These are phyloP conservation scores for Setomelanomma holmii DNA, from an alignment of 2,329 filamentous ascomycete genomes.

Conservation along the genomic window DNA sequence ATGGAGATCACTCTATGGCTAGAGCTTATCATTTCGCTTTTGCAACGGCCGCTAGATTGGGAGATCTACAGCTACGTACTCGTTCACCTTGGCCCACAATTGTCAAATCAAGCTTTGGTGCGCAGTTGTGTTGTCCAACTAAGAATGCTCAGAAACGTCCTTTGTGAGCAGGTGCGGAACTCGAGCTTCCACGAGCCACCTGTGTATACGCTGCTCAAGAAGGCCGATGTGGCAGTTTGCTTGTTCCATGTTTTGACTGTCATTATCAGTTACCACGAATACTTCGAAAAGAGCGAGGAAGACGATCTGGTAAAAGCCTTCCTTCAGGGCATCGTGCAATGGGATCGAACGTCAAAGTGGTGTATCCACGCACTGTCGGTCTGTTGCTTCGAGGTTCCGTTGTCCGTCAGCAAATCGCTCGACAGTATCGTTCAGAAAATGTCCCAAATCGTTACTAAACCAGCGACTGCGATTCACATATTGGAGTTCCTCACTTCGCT, in stretches of 20 bases:
- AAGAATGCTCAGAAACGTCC: slow-evolving; percentile 73
- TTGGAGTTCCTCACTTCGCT: slow-evolving; percentile 93
- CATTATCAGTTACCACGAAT: slow-evolving; percentile 86
- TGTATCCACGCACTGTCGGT: slow-evolving; percentile 96
- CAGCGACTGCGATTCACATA: slow-evolving; percentile 90
- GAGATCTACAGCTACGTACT: slow-evolving; percentile 91
- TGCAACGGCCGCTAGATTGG: slow-evolving; percentile 81
- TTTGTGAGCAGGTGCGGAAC: slow-evolving; percentile 83
- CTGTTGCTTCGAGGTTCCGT: slow-evolving; percentile 91
- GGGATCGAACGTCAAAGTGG: slow-evolving; percentile 85
- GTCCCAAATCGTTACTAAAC: slow-evolving; percentile 94
- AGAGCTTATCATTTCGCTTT: slow-evolving; percentile 75
- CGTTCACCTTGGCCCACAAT: slow-evolving; percentile 83
- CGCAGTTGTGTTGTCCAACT: slow-evolving; percentile 75
- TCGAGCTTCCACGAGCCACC: slow-evolving; percentile 85
- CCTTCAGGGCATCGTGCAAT: slow-evolving; percentile 80
- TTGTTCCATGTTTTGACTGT: slow-evolving; percentile 87
- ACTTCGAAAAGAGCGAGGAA: slow-evolving; percentile 83
- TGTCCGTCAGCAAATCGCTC: slow-evolving; percentile 83
- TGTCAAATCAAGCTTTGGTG: slow-evolving; percentile 90
- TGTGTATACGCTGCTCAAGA: slow-evolving; percentile 76
- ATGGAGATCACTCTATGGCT: slow-evolving; percentile 69
- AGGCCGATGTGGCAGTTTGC: slow-evolving; percentile 87
- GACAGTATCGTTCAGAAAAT: slow-evolving; percentile 90
- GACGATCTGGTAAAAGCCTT: slow-evolving; percentile 90